These are phyloP conservation scores for Penicillium salamii DNA, from an alignment of 495 filamentous ascomycete species.

Conservation along the genomic window DNA sequence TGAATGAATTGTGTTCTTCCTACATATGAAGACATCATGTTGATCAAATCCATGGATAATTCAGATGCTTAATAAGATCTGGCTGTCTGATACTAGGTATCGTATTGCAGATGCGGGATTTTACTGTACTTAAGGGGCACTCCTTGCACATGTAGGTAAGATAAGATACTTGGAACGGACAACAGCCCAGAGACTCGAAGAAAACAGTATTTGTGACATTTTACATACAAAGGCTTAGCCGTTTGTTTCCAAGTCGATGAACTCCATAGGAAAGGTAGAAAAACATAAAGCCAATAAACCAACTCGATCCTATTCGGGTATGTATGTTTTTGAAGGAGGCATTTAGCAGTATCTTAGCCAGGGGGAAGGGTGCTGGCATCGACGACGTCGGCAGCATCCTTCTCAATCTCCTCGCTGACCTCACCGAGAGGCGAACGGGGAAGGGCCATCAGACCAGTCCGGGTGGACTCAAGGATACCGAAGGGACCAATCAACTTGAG, in stretches of 20 bases:
- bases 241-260: slow-evolving; percentile 3
- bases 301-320: slow-evolving; percentile 23
- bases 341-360: slow-evolving; percentile 57
- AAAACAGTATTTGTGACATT: slow-evolving; percentile 3
- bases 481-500: slow-evolving; percentile 95
- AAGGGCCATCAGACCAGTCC: slow-evolving; percentile 94
- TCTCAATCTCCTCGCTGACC: slow-evolving; percentile 65
- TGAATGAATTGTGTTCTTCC: too few species aligned
- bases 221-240: slow-evolving; percentile 6
- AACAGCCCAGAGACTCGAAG: background rate
- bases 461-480: slow-evolving; percentile 90
- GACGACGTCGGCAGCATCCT: slow-evolving; percentile 88
- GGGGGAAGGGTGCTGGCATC: slow-evolving; percentile 90
- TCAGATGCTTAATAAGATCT: too few species aligned
- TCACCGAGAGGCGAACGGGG: slow-evolving; percentile 85
- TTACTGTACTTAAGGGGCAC: too few species aligned
- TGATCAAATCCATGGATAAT: too few species aligned
- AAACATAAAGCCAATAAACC: slow-evolving; percentile 15
- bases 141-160: too few species aligned
- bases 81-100: too few species aligned
- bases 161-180: background rate
- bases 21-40: too few species aligned
- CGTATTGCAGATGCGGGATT: too few species aligned
- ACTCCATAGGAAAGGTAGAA: slow-evolving; percentile 11
- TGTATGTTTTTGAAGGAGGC: slow-evolving; percentile 17